phyloP scores from a whole-genome alignment of 768 basidiomycete species.

The Mycena chlorophos region DNA sequence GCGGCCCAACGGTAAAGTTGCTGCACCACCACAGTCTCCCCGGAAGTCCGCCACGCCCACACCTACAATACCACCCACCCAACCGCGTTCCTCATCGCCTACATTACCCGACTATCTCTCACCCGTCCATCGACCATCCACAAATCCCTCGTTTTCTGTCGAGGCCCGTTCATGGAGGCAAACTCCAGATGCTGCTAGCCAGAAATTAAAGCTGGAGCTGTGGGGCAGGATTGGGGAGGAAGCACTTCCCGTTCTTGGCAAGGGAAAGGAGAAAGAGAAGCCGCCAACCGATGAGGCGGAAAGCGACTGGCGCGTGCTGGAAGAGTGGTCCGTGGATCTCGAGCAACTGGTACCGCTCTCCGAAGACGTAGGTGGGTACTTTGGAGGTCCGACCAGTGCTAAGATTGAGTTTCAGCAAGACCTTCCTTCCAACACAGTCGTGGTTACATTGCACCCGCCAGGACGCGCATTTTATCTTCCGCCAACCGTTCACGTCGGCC shows the following conservation, averaged over 20 bases:
- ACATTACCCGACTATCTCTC: slow-evolving; percentile 68
- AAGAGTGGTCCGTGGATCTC: slow-evolving; percentile 68
- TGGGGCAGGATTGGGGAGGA: slow-evolving; percentile 50
- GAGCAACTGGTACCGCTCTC: slow-evolving; percentile 57
- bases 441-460: slow-evolving; percentile 64
- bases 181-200: slow-evolving; percentile 54
- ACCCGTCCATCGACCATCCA: slow-evolving; percentile 77
- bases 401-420: slow-evolving; percentile 30
- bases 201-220: slow-evolving; percentile 54
- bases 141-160: slow-evolving; percentile 72
- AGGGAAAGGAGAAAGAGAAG: slow-evolving; percentile 46
- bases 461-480: slow-evolving; percentile 63
- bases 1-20: slow-evolving; percentile 26
- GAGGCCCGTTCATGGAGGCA: slow-evolving; percentile 50
- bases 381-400: slow-evolving; percentile 11
- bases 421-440: slow-evolving; percentile 72
- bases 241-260: slow-evolving; percentile 29
- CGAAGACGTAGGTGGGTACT: slow-evolving; percentile 52
- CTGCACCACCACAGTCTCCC: slow-evolving; percentile 16
- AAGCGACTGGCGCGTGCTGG: slow-evolving; percentile 61
- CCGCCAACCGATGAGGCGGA: slow-evolving; percentile 16
- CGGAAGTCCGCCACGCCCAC: slow-evolving; percentile 23
- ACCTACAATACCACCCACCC: slow-evolving; percentile 27
- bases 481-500: slow-evolving; percentile 28
- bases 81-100: slow-evolving; percentile 11